phyloP scores from a whole-genome alignment of 2,329 filamentous ascomycete species.

The Penicillium carneum region DNA sequence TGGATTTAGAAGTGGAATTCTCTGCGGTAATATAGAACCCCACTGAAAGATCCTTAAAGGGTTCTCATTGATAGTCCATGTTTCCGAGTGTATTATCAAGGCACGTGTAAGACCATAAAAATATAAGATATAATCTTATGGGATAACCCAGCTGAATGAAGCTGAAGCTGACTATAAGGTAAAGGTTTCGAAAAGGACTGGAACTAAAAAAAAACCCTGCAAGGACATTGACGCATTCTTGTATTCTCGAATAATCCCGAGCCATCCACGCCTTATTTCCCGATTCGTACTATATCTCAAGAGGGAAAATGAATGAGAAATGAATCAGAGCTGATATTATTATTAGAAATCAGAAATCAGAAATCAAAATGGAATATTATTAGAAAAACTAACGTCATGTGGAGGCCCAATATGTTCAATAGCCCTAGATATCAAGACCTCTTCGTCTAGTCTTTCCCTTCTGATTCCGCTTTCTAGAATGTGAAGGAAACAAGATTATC shows the following conservation, averaged over 20 bases:
- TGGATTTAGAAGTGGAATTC: conserved; percentile 9
- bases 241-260: background rate
- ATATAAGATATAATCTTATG: background rate
- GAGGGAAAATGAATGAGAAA: background rate
- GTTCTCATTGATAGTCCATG: conserved; percentile 2
- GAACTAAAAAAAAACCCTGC: background rate
- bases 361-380: background rate
- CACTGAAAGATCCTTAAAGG: background rate
- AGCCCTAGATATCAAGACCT: conserved; percentile 2
- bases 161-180: background rate
- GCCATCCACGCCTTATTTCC: background rate
- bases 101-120: background rate
- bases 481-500: background rate
- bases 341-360: background rate
- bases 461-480: background rate
- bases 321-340: background rate
- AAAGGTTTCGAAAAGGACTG: background rate
- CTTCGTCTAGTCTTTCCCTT: background rate
- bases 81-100: background rate
- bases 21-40: conserved; percentile 3
- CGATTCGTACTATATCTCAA: background rate
- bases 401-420: background rate
- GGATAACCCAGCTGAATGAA: background rate
- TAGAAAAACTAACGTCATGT: conserved; percentile 6
- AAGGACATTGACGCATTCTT: conserved; percentile 1